Evolutionary conservation across 257 asterid genomes (phyloP), one percentile per base, ranked within the genome.

Genomic region (Ilex aquifolium): DNA sequence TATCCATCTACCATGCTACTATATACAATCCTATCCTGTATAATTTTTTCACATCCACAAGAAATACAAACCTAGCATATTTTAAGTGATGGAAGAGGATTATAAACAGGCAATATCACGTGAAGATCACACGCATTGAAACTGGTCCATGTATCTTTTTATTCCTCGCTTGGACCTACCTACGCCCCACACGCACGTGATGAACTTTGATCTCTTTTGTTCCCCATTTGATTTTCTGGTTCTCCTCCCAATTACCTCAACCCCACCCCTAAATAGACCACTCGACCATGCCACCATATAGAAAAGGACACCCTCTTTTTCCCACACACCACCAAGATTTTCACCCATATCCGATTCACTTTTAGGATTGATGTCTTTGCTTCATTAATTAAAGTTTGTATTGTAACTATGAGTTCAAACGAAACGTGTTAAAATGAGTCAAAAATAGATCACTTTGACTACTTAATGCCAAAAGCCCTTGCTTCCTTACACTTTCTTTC

Each of bases 71-170:
- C 49, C 90, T 80, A 86, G 71, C 94, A 73, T 21, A 21, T 21
- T 77, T 84, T 52, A 81, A 86, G 88, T 77, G 90, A 86, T 84
- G 44, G 65, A 57, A 74, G 80, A 80, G 73, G 15, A 67, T 55
- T 31, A 59, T 8, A 74, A 64, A 69, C 64, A 66, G 36, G 71
- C 77, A 65, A 17, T 29, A 72, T 57, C 83, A 21, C 27, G 27
- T 21, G 27, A 21, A 21, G 27, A 75, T 74, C 77, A 67, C 66
- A 32, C 70, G 16, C 55, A 46, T 48, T 7, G 52, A 44, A 21
- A 56, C 10, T 65, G 77, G 71, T 72, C 77, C 78, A 67, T 70
- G 1, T 60, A 39, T 31, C 49, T 67, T 49, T 67, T 49, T 48
- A 36, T 62, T 65, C 68, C 61, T 56, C 31, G 13, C 62, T 67